A percentile compares a stretch with the other conserved stretches of the same genome.
phyloP scores from a whole-genome alignment of 331 rosid species.

The Rhamnella rubrinervis region DNA sequence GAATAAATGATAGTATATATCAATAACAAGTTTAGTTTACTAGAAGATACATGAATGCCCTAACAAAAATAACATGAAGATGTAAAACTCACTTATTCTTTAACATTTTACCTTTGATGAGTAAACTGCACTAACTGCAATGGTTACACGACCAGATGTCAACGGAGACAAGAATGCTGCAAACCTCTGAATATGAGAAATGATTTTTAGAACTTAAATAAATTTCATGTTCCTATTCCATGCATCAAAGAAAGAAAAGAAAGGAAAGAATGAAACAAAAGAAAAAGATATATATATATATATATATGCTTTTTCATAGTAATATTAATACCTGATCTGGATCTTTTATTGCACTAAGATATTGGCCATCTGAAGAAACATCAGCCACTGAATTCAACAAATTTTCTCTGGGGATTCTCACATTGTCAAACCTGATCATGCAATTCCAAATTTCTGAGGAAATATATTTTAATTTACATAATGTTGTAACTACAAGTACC shows the following conservation, averaged over 20 bases:
- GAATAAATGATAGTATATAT: constrained; percentile 25
- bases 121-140: constrained; percentile 57
- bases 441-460: constrained; percentile 21
- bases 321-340: constrained; percentile 68
- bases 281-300: too few relatives aligned
- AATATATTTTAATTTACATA: background rate
- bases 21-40: constrained; percentile 10
- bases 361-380: constrained; percentile 71
- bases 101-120: constrained; percentile 59
- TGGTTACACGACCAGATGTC: constrained; percentile 81
- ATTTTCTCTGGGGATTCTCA: constrained; percentile 82
- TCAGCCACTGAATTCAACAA: constrained; percentile 95
- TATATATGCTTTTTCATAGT: background rate
- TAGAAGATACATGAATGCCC: constrained; percentile 2
- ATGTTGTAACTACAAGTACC: background rate
- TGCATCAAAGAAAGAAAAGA: background rate
- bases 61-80: constrained; percentile 2
- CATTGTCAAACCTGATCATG: constrained; percentile 70
- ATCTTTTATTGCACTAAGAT: constrained; percentile 77
- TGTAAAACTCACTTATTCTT: constrained; percentile 11
- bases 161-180: constrained; percentile 91
- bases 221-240: background rate
- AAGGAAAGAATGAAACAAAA: background rate
- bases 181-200: constrained; percentile 57
- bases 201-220: background rate